Percentiles rank a stretch among this genome's conserved stretches.
Evolutionary conservation across 2,329 filamentous ascomycete species (phyloP).

Genomic region (Dactylonectria macrodidyma): DNA sequence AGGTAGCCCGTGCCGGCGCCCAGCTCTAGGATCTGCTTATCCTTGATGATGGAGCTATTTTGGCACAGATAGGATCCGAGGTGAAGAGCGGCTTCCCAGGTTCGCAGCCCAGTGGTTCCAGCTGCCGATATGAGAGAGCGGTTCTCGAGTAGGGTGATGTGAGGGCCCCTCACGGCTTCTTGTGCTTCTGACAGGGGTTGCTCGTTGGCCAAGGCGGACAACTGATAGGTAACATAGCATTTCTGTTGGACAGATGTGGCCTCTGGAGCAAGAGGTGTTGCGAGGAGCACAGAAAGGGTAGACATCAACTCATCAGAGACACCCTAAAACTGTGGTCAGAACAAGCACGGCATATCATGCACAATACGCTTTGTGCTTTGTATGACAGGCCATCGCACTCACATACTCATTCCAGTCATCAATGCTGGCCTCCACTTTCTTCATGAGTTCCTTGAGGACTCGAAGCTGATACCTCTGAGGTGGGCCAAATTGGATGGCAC

Average conservation of each 20-base stretch:
- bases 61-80: conserved; percentile 77
- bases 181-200: conserved; percentile 13
- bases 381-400: conserved; percentile 57
- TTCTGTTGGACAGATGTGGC: conserved; percentile 77
- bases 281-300: conserved; percentile 75
- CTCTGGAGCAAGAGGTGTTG: conserved; percentile 75
- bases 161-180: conserved; percentile 12
- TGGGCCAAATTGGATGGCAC: conserved; percentile 69
- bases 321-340: conserved; percentile 70
- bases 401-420: conserved; percentile 90
- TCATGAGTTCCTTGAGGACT: conserved; percentile 81
- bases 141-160: conserved; percentile 78
- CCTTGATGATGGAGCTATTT: conserved; percentile 61
- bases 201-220: conserved; percentile 53
- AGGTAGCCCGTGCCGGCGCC: conserved; percentile 84
- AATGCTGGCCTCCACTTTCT: conserved; percentile 80
- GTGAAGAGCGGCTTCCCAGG: conserved; percentile 86
- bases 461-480: conserved; percentile 79
- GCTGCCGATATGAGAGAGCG: conserved; percentile 77
- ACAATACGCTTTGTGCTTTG: neutral
- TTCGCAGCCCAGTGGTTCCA: conserved; percentile 83
- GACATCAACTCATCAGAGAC: conserved; percentile 86
- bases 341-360: neutral
- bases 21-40: conserved; percentile 77
- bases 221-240: conserved; percentile 80